Base-by-base conservation (phyloP, 768 basidiomycete genomes). In the Boletus pseudopeckii region DNA sequence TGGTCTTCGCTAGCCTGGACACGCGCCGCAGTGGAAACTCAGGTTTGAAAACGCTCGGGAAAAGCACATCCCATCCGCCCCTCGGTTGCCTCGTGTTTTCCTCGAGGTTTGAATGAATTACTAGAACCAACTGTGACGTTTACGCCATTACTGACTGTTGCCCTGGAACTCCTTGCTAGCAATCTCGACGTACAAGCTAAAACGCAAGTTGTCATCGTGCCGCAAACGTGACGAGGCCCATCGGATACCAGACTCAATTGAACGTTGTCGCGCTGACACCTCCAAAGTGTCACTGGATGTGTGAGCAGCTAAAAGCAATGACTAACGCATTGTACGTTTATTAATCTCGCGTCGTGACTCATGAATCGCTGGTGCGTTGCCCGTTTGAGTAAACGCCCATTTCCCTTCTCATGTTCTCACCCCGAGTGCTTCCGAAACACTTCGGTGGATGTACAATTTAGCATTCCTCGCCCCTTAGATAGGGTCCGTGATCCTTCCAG, bases 21-120 rank as follows among this genome's bases (percentile, higher is more conserved):
- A 36, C 11, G 22, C 22, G 46, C 33, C 22, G 14, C 33, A 11
- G 34, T 18, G 34, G 47, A 48, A 38, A n/a, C 36, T 18, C 20
- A 26, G 44, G 42, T 34, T 3, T 44, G 45, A 39, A 56, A 42
- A 30, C 13, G 3, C 26, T 26, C 43, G 14, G 34, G 46, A 50
- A 48, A 24, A 14, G 48, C 24, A 39, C 37, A 48, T 55, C 34
- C 47, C 45, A 40, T 59, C 49, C 41, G 26, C 56, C 39, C 22
- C 8, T 66, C 34, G 24, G 33, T 44, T 18, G 14, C 64, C 67
- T 66, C 62, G 47, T 62, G 53, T 48, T 32, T 45, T 34, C 66
- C 66, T 66, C 62, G 60, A 60, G 64, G 62, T 46, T 42, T 11
- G 15, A 51, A 52, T 55, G 15, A 38, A 66, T 64, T 54, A 53